Evolutionary conservation across 495 filamentous ascomycete genomes (phyloP), one percentile per base, ranked within the genome.

Genomic region (Thozetella sp.): DNA sequence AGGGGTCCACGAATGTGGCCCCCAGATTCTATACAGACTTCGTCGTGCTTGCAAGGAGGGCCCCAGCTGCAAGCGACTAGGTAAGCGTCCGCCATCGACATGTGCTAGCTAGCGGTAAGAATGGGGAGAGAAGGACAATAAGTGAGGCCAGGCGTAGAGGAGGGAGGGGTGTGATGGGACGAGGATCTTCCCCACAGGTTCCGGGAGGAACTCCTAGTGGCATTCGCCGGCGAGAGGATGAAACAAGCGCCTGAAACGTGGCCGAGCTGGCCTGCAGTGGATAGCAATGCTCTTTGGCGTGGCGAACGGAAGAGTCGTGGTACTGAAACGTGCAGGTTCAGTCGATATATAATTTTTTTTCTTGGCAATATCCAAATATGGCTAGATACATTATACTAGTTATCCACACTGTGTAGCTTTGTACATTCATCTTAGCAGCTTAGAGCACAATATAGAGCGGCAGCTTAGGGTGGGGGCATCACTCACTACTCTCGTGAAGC

Each of bases 171-270:
- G n/a, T n/a, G 43, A 48, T 48, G 43, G 43, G 43, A 48, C 43
- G 43, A 48, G 43, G 43, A 48, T 48, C 43, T 48, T 37, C 43
- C 43, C 43, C 43, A 48, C 43, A 48, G 3, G 43, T 48, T 48
- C 43, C 43, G 20, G 4, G 43, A 48, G n/a, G 43, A 48, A 48
- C 43, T 48, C 12, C 20, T n/a, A 3, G 20, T 19, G 43, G 43
- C 10, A 48, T 48, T 48, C n/a, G n/a, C 43, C 9, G 20, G 43
- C 19, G 9, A 25, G 51, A 9, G 30, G 6, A 20, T 55, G 53
- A 55, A 55, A 55, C 53, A 40, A 11, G 53, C 26, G 26, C 26
- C 53, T 55, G 53, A 55, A 55, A 55, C 53, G 2, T 9, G 51
- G 19, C 23, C 51, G 51, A 27, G 1, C 23, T 2, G 3, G 26